Base-by-base conservation (phyloP, 495 filamentous ascomycete genomes). In the Talaromyces trachyspermus region DNA sequence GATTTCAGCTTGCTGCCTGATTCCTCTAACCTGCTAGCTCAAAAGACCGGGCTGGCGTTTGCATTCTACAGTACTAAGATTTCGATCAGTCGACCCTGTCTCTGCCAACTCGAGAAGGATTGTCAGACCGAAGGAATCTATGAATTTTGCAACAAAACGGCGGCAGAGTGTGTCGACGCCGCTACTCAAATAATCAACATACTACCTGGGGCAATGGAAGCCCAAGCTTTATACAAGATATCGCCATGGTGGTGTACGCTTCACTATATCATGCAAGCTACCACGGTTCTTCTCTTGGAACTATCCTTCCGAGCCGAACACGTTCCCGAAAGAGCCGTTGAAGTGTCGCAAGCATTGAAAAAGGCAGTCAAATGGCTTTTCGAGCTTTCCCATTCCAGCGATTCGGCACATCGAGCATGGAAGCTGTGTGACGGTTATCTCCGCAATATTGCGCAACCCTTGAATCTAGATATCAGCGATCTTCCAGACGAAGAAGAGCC, bases 181-280 rank as follows among this genome's bases (percentile, higher is more conserved):
- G 82, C 82, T 2, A 71, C 72, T 23, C 65, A 71, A 26, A 71
- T 77, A 49, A 57, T 84, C 5, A 65, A 59, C 1, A 59, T 83
- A 11, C 61, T 85, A n/a, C 74, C 71, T n/a, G 64, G 74, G 38
- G 53, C 58, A 10, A 56, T 61, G 10, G 63, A 66, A 11, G 57
- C 55, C 11, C 50, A 51, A n/a, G 45, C 65, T 1, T 57, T 83
- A 2, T 73, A 80, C 52, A 63, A 63, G 12, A 66, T 70, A 18
- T 66, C 69, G 2, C 76, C 78, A 17, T 85, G 80, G 79, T 85
- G 81, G 81, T 76, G 69, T 45, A 66, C 75, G 5, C 57, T 84
- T 1, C 81, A 84, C 56, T 78, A 79, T 36, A 56, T 84, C 12
- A 81, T 80, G 65, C 78, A 82, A 59, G 75, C 80, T 12, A 66